Percentiles rank a stretch among this genome's conserved stretches.
Conservation (phyloP, 257 asterid genomes). For the Thymus quinquecostatus region DNA sequence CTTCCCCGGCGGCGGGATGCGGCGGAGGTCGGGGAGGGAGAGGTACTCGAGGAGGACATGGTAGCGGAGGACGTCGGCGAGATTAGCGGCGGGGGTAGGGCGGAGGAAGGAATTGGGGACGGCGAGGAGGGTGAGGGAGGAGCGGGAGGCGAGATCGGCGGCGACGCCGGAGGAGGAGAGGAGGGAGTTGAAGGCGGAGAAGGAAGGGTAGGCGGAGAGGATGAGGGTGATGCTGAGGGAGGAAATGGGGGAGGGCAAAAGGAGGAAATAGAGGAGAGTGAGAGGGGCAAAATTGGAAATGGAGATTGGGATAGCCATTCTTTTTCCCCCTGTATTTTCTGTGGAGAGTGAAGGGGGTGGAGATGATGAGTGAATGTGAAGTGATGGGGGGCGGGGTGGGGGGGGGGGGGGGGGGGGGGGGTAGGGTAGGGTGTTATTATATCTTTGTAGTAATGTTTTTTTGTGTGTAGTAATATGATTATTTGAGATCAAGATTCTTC, state of each 20-base stretch:
- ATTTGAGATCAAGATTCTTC: slow-evolving; percentile 17
- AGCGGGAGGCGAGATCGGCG: slow-evolving; percentile 62
- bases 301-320: slow-evolving; percentile 54
- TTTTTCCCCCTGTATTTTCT: slow-evolving; percentile 12
- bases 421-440: not conserved
- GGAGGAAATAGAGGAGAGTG: slow-evolving; percentile 49
- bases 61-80: slow-evolving; percentile 81
- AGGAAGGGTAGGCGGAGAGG: slow-evolving; percentile 57
- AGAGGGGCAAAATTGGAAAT: slow-evolving; percentile 57
- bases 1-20: slow-evolving; percentile 58
- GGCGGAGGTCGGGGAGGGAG: slow-evolving; percentile 66
- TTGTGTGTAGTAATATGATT: not conserved
- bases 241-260: slow-evolving; percentile 39
- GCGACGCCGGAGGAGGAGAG: slow-evolving; percentile 69
- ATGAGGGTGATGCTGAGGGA: slow-evolving; percentile 61
- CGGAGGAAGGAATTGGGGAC: slow-evolving; percentile 68
- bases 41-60: slow-evolving; percentile 81
- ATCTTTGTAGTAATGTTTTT: not conserved
- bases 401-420: not conserved
- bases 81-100: slow-evolving; percentile 41
- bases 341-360: slow-evolving; percentile 33
- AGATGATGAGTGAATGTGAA: slow-evolving; percentile 11
- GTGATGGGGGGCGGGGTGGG: slow-evolving; percentile 3
- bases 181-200: slow-evolving; percentile 63
- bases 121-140: slow-evolving; percentile 66